phyloP scores from a whole-genome alignment of 257 asterid species.

The Solanum bukasovii region DNA sequence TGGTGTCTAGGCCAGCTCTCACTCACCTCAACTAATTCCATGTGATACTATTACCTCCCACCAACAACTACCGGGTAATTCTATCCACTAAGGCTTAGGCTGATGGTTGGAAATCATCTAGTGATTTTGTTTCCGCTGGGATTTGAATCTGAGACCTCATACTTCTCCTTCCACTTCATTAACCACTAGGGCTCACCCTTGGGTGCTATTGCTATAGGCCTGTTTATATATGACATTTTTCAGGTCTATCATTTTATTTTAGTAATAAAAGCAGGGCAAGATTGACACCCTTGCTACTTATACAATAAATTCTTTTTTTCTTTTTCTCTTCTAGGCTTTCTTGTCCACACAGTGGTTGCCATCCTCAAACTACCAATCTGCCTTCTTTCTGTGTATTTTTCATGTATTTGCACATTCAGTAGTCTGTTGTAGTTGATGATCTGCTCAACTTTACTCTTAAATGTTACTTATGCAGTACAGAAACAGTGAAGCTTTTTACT shows the following conservation, averaged over 20 bases:
- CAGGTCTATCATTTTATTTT: background rate
- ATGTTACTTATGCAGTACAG: constrained; percentile 69
- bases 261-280: background rate
- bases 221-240: background rate
- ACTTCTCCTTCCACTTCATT: background rate
- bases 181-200: background rate
- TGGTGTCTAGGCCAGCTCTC: background rate
- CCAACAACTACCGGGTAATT: background rate
- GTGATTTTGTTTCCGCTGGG: background rate
- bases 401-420: background rate
- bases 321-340: background rate
- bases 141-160: background rate
- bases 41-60: background rate
- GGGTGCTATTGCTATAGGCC: background rate
- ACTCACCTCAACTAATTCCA: background rate
- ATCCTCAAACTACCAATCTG: background rate
- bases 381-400: background rate
- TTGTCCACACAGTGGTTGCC: background rate
- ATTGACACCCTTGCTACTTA: background rate
- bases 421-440: background rate
- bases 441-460: constrained; percentile 12
- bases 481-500: constrained; percentile 63
- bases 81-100: background rate
- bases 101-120: background rate
- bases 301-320: background rate